Evolutionary conservation across 2,329 filamentous ascomycete genomes (phyloP), one percentile per base, ranked within the genome.

Genomic region (Diplodia corticola): DNA sequence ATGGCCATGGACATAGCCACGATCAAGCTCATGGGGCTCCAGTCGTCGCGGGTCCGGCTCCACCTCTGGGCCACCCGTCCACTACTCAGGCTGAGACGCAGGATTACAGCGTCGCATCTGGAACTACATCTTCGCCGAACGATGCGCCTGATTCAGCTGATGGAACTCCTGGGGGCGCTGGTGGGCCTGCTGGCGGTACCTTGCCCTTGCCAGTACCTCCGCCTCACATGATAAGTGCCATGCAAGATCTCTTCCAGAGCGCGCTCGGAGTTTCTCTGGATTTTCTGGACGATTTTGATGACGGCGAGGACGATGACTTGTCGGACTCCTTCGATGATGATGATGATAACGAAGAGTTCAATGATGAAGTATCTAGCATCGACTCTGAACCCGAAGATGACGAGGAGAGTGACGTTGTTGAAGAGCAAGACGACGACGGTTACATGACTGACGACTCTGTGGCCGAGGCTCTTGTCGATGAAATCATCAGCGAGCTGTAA

Each of bases 171-270:
- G 28, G 2, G 3, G 3, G 48, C 35, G 2, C 17, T 20, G 22
- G 5, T 22, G 24, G 22, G 6, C 17, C 24, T 9, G 4, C 17
- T 17, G 30, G 48, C 28, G 55, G 55, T 15, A 30, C 10, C 22
- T 13, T 60, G 37, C 30, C 37, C 6, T 22, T 60, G 24, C 55
- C 55, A n/a, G 28, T 61, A n/a, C 57, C 57, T 9, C 57, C 57
- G 20, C 57, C 44, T 49, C 37, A 61, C n/a, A 28, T 61, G 12
- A 49, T 61, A 20, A 61, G 48, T 17, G 57, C 57, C 1, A 61
- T 61, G 57, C 57, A 61, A 28, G 44, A 61, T 61, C 57, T 61
- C 28, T 61, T 61, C 57, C 26, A 61, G 28, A 61, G 44, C 17
- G 57, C 57, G 12, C 57, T 61, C n/a, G 57, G 57, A 22, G 40